Conservation (phyloP, 108 stramenopile species). For the Skeletonema grethae region DNA sequence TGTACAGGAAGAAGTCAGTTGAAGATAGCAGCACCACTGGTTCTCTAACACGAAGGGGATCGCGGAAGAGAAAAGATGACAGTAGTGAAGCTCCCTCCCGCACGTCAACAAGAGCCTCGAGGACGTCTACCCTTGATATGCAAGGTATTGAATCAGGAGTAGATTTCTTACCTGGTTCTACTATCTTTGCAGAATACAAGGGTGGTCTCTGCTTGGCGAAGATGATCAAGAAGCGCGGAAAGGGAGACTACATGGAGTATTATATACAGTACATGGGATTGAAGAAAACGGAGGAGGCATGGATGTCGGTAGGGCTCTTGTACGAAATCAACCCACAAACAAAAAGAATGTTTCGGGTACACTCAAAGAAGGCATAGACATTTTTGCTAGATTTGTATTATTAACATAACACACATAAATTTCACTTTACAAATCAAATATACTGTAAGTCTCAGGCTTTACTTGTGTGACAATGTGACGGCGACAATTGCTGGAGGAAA, state of each 20-base stretch:
- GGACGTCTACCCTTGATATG: conserved; percentile 26
- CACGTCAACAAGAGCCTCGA: conserved; percentile 9
- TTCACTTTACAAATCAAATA: not conserved
- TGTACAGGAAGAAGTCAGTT: conserved; percentile 3
- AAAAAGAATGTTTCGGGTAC: conserved; percentile 41
- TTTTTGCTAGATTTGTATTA: conserved; percentile 5
- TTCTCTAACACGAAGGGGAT: conserved; percentile 17
- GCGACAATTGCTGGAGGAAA: conserved; percentile 41
- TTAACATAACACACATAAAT: conserved; percentile 4
- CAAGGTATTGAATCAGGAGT: conserved; percentile 45
- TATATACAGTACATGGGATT: conserved; percentile 47
- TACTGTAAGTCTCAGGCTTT: not conserved
- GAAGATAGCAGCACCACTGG: conserved; percentile 11
- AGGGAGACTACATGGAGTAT: conserved; percentile 55
- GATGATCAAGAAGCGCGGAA: conserved; percentile 55
- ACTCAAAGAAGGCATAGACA: conserved; percentile 3
- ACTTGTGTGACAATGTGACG: not conserved
- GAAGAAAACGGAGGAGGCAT: conserved; percentile 34
- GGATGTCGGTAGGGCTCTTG: conserved; percentile 40
- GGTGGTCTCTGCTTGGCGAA: conserved; percentile 42
- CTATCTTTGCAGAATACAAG: conserved; percentile 48
- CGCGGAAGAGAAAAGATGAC: conserved; percentile 30
- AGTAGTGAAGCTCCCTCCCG: conserved; percentile 6
- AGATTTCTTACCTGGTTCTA: conserved; percentile 56
- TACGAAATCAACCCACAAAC: conserved; percentile 62